A percentile compares a stretch with the other conserved stretches of the same genome.
Evolutionary conservation across 768 basidiomycete species (phyloP).

Genomic region (Amanita exitialis): DNA sequence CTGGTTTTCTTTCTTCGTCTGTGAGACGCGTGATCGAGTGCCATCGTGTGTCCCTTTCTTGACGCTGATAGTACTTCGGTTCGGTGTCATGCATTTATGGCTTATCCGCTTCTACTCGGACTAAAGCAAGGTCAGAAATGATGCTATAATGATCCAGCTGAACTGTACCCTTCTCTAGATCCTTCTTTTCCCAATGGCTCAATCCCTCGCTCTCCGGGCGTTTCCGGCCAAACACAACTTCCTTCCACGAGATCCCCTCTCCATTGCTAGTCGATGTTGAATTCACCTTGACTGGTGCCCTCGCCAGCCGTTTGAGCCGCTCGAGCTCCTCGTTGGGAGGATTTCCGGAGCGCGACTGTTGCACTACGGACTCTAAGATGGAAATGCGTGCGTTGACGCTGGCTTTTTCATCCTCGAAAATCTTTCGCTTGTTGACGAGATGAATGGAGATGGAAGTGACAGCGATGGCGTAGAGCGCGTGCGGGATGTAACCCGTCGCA

Average conservation of each 20-base stretch:
- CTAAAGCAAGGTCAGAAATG: neutral
- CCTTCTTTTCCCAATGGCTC: constrained; percentile 27
- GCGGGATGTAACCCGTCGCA: constrained; percentile 39
- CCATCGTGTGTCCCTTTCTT: no score
- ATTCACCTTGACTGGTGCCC: constrained; percentile 10
- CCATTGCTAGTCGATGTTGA: neutral
- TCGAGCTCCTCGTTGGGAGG: constrained; percentile 39
- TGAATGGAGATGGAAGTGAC: constrained; percentile 62
- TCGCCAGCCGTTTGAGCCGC: constrained; percentile 44
- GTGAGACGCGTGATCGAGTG: no score
- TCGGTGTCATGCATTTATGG: neutral
- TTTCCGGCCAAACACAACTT: constrained; percentile 38
- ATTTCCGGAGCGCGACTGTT: constrained; percentile 38
- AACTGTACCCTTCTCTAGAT: constrained; percentile 27
- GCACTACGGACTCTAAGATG: constrained; percentile 49
- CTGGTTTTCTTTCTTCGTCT: no score
- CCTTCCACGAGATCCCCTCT: constrained; percentile 35
- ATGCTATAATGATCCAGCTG: neutral
- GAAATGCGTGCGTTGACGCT: constrained; percentile 48
- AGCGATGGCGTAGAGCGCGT: constrained; percentile 55
- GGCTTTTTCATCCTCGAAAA: constrained; percentile 41
- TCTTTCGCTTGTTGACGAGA: constrained; percentile 42
- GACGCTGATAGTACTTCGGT: neutral
- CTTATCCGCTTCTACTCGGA: constrained; percentile 7
- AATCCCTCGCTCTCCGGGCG: constrained; percentile 12